These are phyloP conservation scores for Sporothrix pseudoabietina DNA, from an alignment of 2,329 filamentous ascomycete species.

Conservation along the genomic window DNA sequence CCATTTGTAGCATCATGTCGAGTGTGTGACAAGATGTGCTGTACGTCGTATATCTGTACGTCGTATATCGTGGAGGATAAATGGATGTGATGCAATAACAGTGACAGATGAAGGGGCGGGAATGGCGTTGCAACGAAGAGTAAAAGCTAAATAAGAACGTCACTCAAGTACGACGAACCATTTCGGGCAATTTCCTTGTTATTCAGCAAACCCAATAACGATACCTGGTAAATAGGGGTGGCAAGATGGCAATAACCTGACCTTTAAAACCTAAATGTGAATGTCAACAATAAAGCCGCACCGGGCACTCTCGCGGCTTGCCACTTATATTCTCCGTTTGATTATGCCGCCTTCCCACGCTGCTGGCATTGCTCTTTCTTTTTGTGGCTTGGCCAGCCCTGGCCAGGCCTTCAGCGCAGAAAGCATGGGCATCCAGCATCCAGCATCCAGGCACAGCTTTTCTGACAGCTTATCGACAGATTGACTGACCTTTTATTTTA, in stretches of 20 bases:
- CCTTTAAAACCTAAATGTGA: not conserved
- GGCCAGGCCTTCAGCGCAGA: no score
- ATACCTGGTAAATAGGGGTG: not conserved
- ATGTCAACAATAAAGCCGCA: not conserved
- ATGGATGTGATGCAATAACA: not conserved
- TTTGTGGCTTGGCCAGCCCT: not conserved
- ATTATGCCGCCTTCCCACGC: not conserved
- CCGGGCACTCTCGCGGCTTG: not conserved
- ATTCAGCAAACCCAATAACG: not conserved
- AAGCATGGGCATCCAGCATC: no score
- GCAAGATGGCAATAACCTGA: not conserved
- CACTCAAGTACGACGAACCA: not conserved
- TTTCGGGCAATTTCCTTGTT: not conserved
- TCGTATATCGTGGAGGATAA: not conserved
- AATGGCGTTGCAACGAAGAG: not conserved
- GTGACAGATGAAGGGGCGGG: not conserved
- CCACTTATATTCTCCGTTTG: not conserved
- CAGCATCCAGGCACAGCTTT: no score
- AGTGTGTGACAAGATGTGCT: not conserved
- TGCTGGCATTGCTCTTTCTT: not conserved
- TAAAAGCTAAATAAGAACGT: not conserved
- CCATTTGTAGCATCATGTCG: not conserved
- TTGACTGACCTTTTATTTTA: not conserved
- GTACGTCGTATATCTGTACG: not conserved
- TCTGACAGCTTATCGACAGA: no score